Evolutionary conservation across 306 rosid species (phyloP).

Genomic region (Cucumis cinereus): DNA sequence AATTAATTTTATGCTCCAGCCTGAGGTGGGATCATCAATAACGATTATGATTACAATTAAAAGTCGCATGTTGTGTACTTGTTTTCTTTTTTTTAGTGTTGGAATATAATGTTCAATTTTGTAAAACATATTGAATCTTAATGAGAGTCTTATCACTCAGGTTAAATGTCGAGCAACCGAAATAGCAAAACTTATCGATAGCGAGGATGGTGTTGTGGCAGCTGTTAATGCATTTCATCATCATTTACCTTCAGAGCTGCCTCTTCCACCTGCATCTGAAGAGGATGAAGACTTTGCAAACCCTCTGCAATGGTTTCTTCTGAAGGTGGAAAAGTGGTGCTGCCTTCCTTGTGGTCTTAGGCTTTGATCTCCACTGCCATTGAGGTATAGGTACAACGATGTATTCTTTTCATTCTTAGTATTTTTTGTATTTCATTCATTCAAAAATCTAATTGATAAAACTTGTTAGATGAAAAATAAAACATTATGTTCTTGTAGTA

Average conservation of each 20-base stretch:
- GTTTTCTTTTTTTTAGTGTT: background rate
- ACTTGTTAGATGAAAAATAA: background rate
- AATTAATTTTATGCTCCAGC: slow-evolving; percentile 79
- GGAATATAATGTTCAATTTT: background rate
- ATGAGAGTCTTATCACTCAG: slow-evolving; percentile 21
- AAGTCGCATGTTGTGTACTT: background rate
- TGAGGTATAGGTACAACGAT: background rate
- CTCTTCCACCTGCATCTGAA: slow-evolving; percentile 38
- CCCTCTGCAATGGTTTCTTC: slow-evolving; percentile 54
- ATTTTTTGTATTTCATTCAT: slow-evolving; percentile 37
- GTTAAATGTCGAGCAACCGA: slow-evolving; percentile 61
- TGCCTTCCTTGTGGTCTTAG: slow-evolving; percentile 46
- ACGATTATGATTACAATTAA: background rate
- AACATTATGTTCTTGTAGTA: background rate
- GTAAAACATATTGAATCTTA: background rate
- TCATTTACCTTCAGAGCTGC: slow-evolving; percentile 68
- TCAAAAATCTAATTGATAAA: slow-evolving; percentile 13
- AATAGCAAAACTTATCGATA: slow-evolving; percentile 64
- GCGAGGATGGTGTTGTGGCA: slow-evolving; percentile 86
- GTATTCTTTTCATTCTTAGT: background rate
- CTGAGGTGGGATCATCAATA: slow-evolving; percentile 40
- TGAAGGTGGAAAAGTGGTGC: slow-evolving; percentile 46
- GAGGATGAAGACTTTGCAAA: slow-evolving; percentile 31
- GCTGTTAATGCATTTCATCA: slow-evolving; percentile 89
- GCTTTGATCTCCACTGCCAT: background rate